Evolutionary conservation across 2,329 filamentous ascomycete species (phyloP).

Genomic region (Aureobasidium namibiae): DNA sequence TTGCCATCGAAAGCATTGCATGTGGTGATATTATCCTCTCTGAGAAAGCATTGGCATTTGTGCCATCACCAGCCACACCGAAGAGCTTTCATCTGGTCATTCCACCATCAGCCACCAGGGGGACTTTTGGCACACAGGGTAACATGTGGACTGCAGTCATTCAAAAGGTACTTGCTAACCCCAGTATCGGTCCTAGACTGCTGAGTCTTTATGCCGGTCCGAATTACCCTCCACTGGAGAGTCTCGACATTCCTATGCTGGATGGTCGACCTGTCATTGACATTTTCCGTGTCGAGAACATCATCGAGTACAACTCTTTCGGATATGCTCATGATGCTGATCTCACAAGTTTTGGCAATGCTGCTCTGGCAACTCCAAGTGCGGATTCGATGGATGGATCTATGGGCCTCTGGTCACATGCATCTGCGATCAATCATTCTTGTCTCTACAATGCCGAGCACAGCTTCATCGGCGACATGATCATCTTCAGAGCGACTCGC

Average conservation of each 20-base stretch:
- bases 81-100: neutral
- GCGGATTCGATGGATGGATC: neutral
- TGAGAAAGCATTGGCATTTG: constrained; percentile 19
- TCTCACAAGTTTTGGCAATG: neutral
- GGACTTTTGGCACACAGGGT: constrained; percentile 14
- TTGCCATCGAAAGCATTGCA: neutral
- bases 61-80: constrained; percentile 15
- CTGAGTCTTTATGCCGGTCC: constrained; percentile 17
- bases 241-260: neutral
- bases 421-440: constrained; percentile 46
- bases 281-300: constrained; percentile 30
- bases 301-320: constrained; percentile 29
- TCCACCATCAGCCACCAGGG: neutral
- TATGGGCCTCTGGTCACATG: constrained; percentile 16
- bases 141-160: constrained; percentile 16
- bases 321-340: neutral
- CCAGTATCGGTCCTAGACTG: constrained; percentile 13
- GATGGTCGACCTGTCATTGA: constrained; percentile 7
- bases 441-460: constrained; percentile 41
- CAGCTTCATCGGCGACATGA: constrained; percentile 48
- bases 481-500: constrained; percentile 40
- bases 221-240: constrained; percentile 11
- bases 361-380: neutral
- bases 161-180: constrained; percentile 17
- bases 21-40: constrained; percentile 11